A percentile compares a stretch with the other conserved stretches of the same genome.
phyloP scores from a whole-genome alignment of 192 early-diverging fungal genomes.

The Piromyces finnis region DNA sequence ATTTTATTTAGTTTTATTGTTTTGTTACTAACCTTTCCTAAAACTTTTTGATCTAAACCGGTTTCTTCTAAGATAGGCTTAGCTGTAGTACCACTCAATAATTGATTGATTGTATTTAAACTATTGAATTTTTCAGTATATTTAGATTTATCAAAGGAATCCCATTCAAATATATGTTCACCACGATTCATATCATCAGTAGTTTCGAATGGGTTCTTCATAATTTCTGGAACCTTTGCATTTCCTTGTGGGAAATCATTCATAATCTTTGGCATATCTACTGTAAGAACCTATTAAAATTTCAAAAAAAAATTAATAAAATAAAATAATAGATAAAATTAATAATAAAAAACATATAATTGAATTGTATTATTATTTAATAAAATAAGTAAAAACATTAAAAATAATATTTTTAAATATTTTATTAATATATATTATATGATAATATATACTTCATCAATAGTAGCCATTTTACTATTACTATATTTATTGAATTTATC shows the following conservation, averaged over 20 bases:
- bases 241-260: constrained; percentile 39
- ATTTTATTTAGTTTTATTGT: constrained; percentile 22
- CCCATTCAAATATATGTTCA: constrained; percentile 24
- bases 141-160: constrained; percentile 25
- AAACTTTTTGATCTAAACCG: constrained; percentile 37
- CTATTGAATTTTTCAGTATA: constrained; percentile 24
- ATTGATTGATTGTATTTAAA: constrained; percentile 32
- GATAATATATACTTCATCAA: constrained; percentile 30
- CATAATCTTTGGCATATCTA: constrained; percentile 64
- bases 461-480: constrained; percentile 36
- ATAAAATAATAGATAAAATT: background rate
- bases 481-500: constrained; percentile 65
- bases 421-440: too few relatives aligned
- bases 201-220: constrained; percentile 46
- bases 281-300: constrained; percentile 26
- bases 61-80: constrained; percentile 42
- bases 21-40: constrained; percentile 58
- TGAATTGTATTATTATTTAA: too few relatives aligned
- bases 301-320: too few relatives aligned
- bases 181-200: background rate
- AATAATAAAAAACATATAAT: background rate
- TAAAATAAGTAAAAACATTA: background rate
- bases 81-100: constrained; percentile 23
- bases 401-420: too few relatives aligned
- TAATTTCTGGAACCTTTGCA: constrained; percentile 8